These are phyloP conservation scores for Pseudevernia furfuracea DNA, from an alignment of 495 filamentous ascomycete genomes.

Conservation along the genomic window DNA sequence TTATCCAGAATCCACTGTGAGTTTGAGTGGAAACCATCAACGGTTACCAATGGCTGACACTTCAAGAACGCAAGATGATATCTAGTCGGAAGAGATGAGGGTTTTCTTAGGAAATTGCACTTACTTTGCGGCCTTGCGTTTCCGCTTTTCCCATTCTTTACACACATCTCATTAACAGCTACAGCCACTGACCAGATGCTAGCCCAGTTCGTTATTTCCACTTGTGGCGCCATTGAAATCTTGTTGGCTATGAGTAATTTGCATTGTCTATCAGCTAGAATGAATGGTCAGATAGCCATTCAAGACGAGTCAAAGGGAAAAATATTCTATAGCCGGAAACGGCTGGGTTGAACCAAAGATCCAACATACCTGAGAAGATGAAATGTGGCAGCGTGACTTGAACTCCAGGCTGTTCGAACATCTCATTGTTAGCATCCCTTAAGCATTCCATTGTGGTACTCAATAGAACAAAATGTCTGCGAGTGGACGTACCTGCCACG, in stretches of 20 bases:
- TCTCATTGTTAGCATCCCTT: neutral
- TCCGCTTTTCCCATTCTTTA: neutral
- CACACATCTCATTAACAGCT: neutral
- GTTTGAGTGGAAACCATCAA: neutral
- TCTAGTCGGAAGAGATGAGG: neutral
- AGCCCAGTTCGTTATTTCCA: neutral
- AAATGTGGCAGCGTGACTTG: neutral
- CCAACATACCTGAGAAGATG: neutral
- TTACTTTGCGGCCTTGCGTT: neutral
- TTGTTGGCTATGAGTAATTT: neutral
- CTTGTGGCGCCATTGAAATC: neutral
- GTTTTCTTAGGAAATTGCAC: neutral
- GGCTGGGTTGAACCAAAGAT: neutral
- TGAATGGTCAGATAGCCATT: neutral
- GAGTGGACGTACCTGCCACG: neutral
- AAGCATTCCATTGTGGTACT: neutral
- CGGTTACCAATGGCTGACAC: neutral
- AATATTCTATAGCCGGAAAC: neutral
- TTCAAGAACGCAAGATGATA: neutral
- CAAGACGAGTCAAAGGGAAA: neutral
- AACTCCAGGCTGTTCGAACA: neutral
- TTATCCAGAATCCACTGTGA: neutral
- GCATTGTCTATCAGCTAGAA: neutral
- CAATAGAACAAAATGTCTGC: neutral
- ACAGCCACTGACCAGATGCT: neutral